Conservation (phyloP, 148 eudicot genomes). For the Rhododendron ferrugineum region DNA sequence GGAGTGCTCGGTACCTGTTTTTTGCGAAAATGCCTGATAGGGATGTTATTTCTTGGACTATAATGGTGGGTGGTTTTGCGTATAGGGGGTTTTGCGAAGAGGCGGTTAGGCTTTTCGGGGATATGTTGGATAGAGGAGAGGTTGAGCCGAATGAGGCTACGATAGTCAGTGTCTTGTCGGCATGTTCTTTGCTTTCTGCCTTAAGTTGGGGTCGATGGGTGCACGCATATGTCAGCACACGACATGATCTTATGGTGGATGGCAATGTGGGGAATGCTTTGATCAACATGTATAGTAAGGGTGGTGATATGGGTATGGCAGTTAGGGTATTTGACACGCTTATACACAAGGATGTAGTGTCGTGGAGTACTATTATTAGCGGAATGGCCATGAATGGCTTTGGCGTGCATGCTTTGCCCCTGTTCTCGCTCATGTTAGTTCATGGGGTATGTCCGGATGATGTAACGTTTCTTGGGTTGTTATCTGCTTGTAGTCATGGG, state of each 20-base stretch:
- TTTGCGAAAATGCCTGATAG: constrained; percentile 13
- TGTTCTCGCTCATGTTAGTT: constrained; percentile 23
- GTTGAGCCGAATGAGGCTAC: constrained; percentile 28
- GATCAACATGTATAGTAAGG: constrained; percentile 20
- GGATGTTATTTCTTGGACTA: constrained; percentile 24
- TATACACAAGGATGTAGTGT: constrained; percentile 11
- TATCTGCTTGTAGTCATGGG: constrained; percentile 22
- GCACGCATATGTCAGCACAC: background rate
- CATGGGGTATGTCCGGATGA: constrained; percentile 18
- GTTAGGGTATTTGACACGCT: constrained; percentile 8
- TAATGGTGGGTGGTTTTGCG: constrained; percentile 21
- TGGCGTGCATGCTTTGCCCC: constrained; percentile 13
- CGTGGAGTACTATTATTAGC: constrained; percentile 24
- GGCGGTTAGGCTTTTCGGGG: constrained; percentile 14
- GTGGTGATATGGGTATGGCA: constrained; percentile 21
- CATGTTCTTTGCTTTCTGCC: constrained; percentile 14
- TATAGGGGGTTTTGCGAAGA: constrained; percentile 12
- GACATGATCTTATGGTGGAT: constrained; percentile 14
- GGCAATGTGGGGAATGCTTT: constrained; percentile 25
- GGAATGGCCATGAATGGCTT: constrained; percentile 25
- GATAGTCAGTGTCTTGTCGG: constrained; percentile 16
- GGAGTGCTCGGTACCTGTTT: constrained; percentile 15
- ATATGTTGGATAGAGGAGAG: constrained; percentile 19
- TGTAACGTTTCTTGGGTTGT: constrained; percentile 18
- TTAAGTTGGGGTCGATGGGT: constrained; percentile 16